phyloP scores from a whole-genome alignment of 139 green algal species.

The Micromonas commoda region DNA sequence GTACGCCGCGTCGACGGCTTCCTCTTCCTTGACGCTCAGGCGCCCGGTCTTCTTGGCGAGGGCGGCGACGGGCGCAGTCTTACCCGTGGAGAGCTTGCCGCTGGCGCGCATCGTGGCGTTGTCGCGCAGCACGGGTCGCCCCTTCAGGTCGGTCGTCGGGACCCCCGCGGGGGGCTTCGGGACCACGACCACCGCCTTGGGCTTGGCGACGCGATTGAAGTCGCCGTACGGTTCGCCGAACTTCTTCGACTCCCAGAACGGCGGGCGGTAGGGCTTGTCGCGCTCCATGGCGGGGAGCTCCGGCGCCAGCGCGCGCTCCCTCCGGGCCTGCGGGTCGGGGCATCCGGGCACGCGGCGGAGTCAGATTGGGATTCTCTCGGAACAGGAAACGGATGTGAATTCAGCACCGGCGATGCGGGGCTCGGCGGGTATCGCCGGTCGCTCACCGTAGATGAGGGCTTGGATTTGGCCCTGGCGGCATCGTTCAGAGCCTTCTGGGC shows the following conservation, averaged over 20 bases:
- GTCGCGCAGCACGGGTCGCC: neutral
- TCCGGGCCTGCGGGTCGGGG: neutral
- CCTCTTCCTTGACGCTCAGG: neutral
- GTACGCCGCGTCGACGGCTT: neutral
- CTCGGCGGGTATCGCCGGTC: no score
- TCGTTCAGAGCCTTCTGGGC: neutral
- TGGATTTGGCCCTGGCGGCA: no score
- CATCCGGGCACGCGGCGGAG: no score
- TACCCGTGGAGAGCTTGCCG: neutral
- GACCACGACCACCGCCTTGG: neutral
- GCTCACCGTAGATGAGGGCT: no score
- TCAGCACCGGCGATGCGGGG: no score
- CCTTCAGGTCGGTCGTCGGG: neutral
- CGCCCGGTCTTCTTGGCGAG: neutral
- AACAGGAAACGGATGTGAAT: no score
- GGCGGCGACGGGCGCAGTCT: neutral
- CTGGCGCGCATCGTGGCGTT: neutral
- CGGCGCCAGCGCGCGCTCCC: neutral
- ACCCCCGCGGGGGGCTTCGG: neutral
- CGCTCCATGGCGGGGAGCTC: neutral
- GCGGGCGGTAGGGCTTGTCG: neutral
- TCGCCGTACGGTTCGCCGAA: conserved; percentile 7
- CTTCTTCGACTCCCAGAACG: neutral
- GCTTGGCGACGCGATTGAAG: neutral
- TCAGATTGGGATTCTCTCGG: neutral